Percentiles rank a stretch among this genome's conserved stretches.
These are phyloP conservation scores for Aspergillus saccharolyticus DNA, from an alignment of 495 filamentous ascomycete species.

Conservation along the genomic window DNA sequence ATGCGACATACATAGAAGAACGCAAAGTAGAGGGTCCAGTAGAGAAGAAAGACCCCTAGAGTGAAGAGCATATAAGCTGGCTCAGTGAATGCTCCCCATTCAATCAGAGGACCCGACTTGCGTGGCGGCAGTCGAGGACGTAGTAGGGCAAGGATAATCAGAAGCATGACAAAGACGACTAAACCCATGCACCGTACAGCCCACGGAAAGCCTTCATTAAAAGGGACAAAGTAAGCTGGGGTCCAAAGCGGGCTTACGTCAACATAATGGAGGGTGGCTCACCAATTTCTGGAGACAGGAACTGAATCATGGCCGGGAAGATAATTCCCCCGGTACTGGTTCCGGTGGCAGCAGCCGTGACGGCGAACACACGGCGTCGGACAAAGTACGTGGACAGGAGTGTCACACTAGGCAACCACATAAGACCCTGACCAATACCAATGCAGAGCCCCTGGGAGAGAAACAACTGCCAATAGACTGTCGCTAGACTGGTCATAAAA, in stretches of 20 bases:
- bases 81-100: slow-evolving; percentile 57
- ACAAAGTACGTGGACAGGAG: slow-evolving; percentile 64
- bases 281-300: too few relatives aligned
- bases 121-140: slow-evolving; percentile 54
- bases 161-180: slow-evolving; percentile 53
- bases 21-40: slow-evolving; percentile 60
- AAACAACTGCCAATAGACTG: slow-evolving; percentile 43
- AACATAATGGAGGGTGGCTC: too few relatives aligned
- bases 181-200: slow-evolving; percentile 62
- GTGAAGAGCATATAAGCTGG: slow-evolving; percentile 57
- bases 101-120: slow-evolving; percentile 50
- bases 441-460: slow-evolving; percentile 64
- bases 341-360: slow-evolving; percentile 57
- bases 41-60: slow-evolving; percentile 48
- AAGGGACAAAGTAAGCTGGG: too few relatives aligned
- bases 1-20: slow-evolving; percentile 58
- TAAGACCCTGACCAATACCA: slow-evolving; percentile 60
- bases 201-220: slow-evolving; percentile 76
- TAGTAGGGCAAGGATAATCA: too few relatives aligned
- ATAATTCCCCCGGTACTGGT: slow-evolving; percentile 62
- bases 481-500: slow-evolving; percentile 51
- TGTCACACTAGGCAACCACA: slow-evolving; percentile 55
- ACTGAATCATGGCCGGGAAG: slow-evolving; percentile 59
- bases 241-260: too few relatives aligned
- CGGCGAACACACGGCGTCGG: slow-evolving; percentile 51